Evolutionary conservation across 495 filamentous ascomycete species (phyloP), one percentile per base, ranked within the genome.

Genomic region (Apodospora peruviana): DNA sequence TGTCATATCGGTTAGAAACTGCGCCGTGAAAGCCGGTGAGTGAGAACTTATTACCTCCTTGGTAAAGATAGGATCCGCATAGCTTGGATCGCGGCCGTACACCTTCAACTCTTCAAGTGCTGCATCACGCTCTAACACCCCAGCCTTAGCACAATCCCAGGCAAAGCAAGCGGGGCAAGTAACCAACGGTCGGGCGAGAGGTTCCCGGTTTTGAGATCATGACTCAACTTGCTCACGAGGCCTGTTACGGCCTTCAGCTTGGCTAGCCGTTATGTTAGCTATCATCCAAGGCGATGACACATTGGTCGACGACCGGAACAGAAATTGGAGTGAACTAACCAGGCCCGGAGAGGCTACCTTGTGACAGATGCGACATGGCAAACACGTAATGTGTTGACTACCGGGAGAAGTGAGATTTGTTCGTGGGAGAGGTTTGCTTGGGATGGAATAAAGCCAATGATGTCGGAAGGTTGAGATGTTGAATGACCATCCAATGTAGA

Each of bases 11-110:
- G 54, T 4, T 53, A 47, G 4, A 18, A 16, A 22, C 7, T 4
- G 9, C 16, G 11, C 23, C n/a, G 12, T 1, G 36, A 36, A 16
- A 12, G 29, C 8, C 2, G 18, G 2, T 17, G 25, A 8, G 17
- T 0, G 23, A 11, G 22, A 32, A 37, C 27, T 3, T 32, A 10
- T 5, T 79, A 83, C 89, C 68, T 84, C 71, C 58, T 79, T 80
- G 9, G 83, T 85, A 64, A 91, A 96, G 24, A 96, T 89, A 5
- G 89, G 84, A 40, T 82, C 86, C 25, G 88, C 82, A 66, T 85
- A 73, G 44, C 69, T 70, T 8, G 84, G 78, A 55, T 82, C 79
- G 10, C 89, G 85, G 16, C 89, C 85, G 59, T 86, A 81, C 47
- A 91, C 73, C 60, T 94, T 94, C 29, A 96, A 68, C 47, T 87